Conservation (phyloP, 257 asterid species). For the Sherardia arvensis region DNA sequence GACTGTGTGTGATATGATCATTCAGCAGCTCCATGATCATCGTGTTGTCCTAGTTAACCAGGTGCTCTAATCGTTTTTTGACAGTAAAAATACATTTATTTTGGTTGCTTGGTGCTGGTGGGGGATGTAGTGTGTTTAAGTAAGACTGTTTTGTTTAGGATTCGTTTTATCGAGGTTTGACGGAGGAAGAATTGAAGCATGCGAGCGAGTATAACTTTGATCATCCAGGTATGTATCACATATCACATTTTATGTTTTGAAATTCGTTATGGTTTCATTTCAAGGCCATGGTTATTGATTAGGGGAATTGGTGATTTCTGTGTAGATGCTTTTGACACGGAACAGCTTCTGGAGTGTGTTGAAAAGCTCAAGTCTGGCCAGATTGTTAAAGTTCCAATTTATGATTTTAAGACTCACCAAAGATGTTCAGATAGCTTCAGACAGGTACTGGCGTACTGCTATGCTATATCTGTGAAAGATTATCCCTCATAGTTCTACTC, state of each 20-base stretch:
- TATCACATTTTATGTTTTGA: not conserved
- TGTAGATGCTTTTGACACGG: constrained; percentile 98
- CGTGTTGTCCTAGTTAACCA: constrained; percentile 94
- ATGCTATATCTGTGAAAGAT: constrained; percentile 5
- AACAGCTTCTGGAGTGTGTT: constrained; percentile 88
- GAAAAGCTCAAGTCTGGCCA: constrained; percentile 59
- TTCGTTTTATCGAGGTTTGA: constrained; percentile 93
- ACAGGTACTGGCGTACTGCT: constrained; percentile 67
- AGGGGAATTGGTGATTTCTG: constrained; percentile 4
- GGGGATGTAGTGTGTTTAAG: not conserved
- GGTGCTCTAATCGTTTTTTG: constrained; percentile 25
- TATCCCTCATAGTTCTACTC: not conserved
- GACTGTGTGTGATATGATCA: constrained; percentile 96
- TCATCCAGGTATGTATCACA: constrained; percentile 99
- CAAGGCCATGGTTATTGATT: not conserved
- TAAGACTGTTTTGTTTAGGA: constrained; percentile 35
- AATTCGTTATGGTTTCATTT: not conserved
- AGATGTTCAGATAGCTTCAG: constrained; percentile 81
- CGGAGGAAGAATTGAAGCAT: constrained; percentile 59
- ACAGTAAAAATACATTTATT: not conserved
- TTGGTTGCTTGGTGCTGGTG: not conserved
- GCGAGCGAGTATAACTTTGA: constrained; percentile 94
- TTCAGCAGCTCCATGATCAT: constrained; percentile 98
- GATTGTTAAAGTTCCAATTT: constrained; percentile 83
- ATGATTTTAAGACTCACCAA: constrained; percentile 91